Percentiles rank a stretch among this genome's conserved stretches.
phyloP scores from a whole-genome alignment of 805 yeast species.

The Wickerhamiella lipophila region DNA sequence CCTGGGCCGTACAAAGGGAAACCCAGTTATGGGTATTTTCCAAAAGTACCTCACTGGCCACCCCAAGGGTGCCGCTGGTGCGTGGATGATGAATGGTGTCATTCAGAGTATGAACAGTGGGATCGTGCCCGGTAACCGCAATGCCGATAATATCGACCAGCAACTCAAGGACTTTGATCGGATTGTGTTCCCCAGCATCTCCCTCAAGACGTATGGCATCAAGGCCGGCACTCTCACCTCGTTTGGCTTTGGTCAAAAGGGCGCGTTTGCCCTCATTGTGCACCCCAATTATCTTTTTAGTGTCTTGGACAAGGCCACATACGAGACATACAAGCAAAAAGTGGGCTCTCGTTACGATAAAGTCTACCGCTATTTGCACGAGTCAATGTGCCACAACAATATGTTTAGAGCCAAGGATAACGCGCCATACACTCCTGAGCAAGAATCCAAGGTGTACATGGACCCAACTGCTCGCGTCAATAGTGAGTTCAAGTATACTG shows the following conservation, averaged over 20 bases:
- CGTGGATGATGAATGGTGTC: constrained; percentile 99
- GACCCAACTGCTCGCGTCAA: constrained; percentile 84
- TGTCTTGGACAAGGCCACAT: constrained; percentile 57
- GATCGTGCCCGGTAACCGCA: constrained; percentile 95
- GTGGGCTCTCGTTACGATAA: constrained; percentile 72
- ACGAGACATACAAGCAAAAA: constrained; percentile 56
- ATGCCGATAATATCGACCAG: constrained; percentile 91
- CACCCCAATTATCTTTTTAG: constrained; percentile 92
- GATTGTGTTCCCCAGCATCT: constrained; percentile 86
- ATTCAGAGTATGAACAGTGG: constrained; percentile 86
- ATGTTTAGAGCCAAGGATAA: constrained; percentile 87
- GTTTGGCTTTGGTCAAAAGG: constrained; percentile 99
- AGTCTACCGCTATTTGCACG: constrained; percentile 91
- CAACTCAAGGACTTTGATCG: constrained; percentile 69
- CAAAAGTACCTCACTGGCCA: constrained; percentile 98
- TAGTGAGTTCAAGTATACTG: constrained; percentile 25
- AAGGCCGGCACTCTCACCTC: constrained; percentile 96
- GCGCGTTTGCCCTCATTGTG: constrained; percentile 86
- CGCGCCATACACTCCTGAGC: constrained; percentile 82
- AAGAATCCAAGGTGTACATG: constrained; percentile 82
- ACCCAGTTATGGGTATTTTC: constrained; percentile 96
- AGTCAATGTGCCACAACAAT: constrained; percentile 80
- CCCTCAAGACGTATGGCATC: constrained; percentile 89
- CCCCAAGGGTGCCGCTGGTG: constrained; percentile 99
- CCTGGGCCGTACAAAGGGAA: constrained; percentile 93